Conservation (phyloP, 1,139 yeast genomes). For the Cylindricascospora bacillispora region DNA sequence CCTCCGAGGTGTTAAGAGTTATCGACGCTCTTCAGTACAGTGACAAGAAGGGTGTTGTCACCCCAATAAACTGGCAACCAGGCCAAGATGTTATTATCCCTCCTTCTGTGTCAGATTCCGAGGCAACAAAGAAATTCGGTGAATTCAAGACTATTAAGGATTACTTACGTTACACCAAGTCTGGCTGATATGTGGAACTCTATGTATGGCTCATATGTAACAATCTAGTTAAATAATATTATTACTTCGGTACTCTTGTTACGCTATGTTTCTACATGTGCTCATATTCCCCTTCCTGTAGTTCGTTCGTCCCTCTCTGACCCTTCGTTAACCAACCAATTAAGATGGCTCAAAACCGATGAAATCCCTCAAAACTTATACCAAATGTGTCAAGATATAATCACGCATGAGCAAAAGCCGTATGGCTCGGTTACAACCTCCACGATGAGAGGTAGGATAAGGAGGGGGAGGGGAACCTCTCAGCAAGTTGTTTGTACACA, state of each 20-base stretch:
- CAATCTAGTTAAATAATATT: background rate
- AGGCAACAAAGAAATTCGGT: conserved; percentile 71
- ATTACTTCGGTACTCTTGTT: background rate
- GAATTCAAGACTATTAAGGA: conserved; percentile 72
- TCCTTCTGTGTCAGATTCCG: conserved; percentile 68
- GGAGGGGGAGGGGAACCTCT: too few species aligned
- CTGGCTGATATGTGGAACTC: conserved; percentile 4
- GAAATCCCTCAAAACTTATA: too few species aligned
- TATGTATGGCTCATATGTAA: background rate
- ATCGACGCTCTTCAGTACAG: conserved; percentile 74
- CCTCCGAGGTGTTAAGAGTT: conserved; percentile 76
- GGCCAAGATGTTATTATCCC: conserved; percentile 88
- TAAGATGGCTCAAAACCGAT: too few species aligned
- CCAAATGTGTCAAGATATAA: too few species aligned
- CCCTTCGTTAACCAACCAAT: too few species aligned
- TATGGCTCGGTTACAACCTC: too few species aligned
- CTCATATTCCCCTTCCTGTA: too few species aligned
- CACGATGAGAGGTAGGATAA: too few species aligned
- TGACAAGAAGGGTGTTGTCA: conserved; percentile 68
- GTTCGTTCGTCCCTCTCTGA: too few species aligned
- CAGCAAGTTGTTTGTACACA: too few species aligned
- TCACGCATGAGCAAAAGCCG: too few species aligned
- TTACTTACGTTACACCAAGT: conserved; percentile 55
- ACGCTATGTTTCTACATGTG: background rate
- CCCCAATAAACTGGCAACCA: conserved; percentile 52